A percentile compares a stretch with the other conserved stretches of the same genome.
Evolutionary conservation across 345 rosid genomes (phyloP).

Genomic region (Nephelium lappaceum): DNA sequence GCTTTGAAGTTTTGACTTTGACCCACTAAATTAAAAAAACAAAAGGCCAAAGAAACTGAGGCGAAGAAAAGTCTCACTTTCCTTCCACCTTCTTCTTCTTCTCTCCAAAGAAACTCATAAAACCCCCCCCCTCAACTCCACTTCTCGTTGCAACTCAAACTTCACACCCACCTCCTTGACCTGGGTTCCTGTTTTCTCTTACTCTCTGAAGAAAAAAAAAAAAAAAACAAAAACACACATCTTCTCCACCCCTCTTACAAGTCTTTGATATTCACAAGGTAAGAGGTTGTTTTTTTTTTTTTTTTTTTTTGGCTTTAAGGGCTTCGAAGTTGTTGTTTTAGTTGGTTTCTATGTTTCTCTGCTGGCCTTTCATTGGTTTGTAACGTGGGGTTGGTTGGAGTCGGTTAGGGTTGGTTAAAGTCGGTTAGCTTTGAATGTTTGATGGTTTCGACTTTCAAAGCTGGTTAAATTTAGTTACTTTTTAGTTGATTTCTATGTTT

Average conservation of each 20-base stretch:
- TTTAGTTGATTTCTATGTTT: neutral
- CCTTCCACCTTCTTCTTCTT: slow-evolving; percentile 71
- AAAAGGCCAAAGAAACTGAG: slow-evolving; percentile 2
- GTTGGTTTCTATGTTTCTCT: neutral
- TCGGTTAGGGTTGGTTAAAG: too few species aligned
- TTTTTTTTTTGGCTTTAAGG: neutral
- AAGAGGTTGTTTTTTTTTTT: too few species aligned
- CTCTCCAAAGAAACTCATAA: slow-evolving; percentile 28
- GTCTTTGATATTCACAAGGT: slow-evolving; percentile 22
- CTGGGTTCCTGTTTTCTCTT: neutral
- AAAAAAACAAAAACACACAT: neutral
- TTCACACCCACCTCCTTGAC: slow-evolving; percentile 14
- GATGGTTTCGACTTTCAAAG: neutral
- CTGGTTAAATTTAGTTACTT: neutral
- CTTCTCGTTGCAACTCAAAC: slow-evolving; percentile 15
- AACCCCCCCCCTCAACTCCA: slow-evolving; percentile 28
- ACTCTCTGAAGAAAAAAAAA: neutral
- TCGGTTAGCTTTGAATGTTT: neutral
- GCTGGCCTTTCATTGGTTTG: neutral
- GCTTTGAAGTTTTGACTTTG: slow-evolving; percentile 66
- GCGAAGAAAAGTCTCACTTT: slow-evolving; percentile 66
- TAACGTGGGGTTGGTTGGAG: neutral
- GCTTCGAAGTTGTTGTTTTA: neutral
- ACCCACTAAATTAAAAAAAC: slow-evolving; percentile 24
- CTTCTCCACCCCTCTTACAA: neutral